Base-by-base conservation (phyloP, 2,329 filamentous ascomycete species). In the Corynespora cassiicola region DNA sequence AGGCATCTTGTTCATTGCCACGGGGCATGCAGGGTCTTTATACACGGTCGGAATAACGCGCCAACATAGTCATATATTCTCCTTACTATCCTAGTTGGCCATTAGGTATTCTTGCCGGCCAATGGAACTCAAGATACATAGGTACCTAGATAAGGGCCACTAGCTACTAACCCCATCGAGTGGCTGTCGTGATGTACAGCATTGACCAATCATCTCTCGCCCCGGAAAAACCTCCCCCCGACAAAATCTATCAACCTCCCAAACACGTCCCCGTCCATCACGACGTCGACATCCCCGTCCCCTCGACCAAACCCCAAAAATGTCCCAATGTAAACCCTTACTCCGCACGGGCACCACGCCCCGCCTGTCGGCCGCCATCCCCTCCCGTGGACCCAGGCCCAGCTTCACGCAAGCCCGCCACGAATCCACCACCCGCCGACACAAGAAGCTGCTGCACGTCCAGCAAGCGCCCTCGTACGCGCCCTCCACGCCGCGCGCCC, bases 371-470 rank as follows among this genome's bases (percentile, higher is more conserved):
- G 48, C 53, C 4, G 50, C 54, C 2, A 48, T 61, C 34, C 47
- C 61, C 19, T 56, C 63, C 4, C 32, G n/a, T n/a, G n/a, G n/a
- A n/a, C n/a, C n/a, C n/a, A n/a, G n/a, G n/a, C n/a, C n/a, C n/a
- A n/a, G n/a, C n/a, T n/a, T 45, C 7, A 50, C 50, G 20, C 63
- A 69, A 61, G 42, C 39, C 52, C 70, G 74, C 34, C 63, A 72
- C 50, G 69, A 71, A 54, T 74, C 74, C 25, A 68, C 73, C 16
- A 68, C 68, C 37, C 69, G 73, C 29, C 68, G 74, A 36, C 74
- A 73, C 49, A 66, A 66, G 54, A 75, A 75, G 63, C 66, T 72
- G 30, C 68, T 75, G 42, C 63, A 65, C 28, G 64, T 76, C 31
- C 72, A 71, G 39, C 64, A 68, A 50, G 69, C 73, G 43, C 66